Evolutionary conservation across 2,329 filamentous ascomycete species (phyloP), one percentile per base, ranked within the genome.

Genomic region (Rutstroemia sp.): DNA sequence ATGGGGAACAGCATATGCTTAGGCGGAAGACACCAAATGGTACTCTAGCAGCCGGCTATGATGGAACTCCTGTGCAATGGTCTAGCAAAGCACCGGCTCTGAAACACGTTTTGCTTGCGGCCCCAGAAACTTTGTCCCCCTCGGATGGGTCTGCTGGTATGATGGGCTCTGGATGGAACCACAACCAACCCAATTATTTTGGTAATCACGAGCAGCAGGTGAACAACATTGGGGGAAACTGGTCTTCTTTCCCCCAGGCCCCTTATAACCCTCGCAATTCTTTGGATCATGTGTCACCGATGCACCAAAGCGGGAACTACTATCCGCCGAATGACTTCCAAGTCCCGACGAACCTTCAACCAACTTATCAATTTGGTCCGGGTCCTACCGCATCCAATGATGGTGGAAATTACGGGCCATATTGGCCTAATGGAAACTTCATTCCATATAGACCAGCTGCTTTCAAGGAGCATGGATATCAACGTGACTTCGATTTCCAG

Each of bases 1-100:
- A 36, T 51, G 53, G 47, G 19, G 53, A 44, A 17, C 34, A 56
- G 70, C 85, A 95, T 70, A 88, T 89, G 64, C 77, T 96, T 56
- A 84, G 92, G 62, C 83, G 92, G 63, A 97, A 97, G 72, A 97
- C 92, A 8, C 94, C 92, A 4, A 92, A 86, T 67, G 94, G 92
- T n/a, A 96, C 91, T 39, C 80, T 97, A 59, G 87, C 92, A 62
- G 90, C 89, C 54, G 91, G 90, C 10, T 96, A 96, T 67, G 92
- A 97, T 77, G 90, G 88, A 34, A 89, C 88, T 5, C 84, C 86
- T 1, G 78, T 85, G 21, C 87, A 90, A 67, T 82, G 86, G 64
- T 83, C 80, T 9, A 82, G 85, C 38, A 87, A 88, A 39, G 86
- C 87, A 5, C 89, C 88, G 39, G 86, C 89, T 1, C 76, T 83